Evolutionary conservation across 768 basidiomycete genomes (phyloP).

Genomic region (Clavulina sp.): DNA sequence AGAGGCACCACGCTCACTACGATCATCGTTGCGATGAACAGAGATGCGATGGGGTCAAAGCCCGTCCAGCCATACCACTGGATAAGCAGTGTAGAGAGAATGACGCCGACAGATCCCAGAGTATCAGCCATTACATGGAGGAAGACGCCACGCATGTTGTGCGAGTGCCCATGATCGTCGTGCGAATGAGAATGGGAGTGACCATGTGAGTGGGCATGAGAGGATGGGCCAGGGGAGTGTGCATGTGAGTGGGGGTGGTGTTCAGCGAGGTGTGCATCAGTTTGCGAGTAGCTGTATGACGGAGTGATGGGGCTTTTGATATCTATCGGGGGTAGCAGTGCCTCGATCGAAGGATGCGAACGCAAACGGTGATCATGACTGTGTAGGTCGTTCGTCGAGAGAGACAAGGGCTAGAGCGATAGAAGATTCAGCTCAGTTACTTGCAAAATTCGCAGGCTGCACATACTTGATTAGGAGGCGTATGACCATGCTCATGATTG

Average conservation of each 20-base stretch:
- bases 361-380: slow-evolving; percentile 14
- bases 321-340: background rate
- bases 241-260: slow-evolving; percentile 15
- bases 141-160: slow-evolving; percentile 94
- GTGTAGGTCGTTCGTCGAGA: too few relatives aligned
- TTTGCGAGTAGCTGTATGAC: slow-evolving; percentile 33
- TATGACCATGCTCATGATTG: too few relatives aligned
- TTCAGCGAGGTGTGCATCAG: slow-evolving; percentile 30
- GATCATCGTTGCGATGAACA: slow-evolving; percentile 91
- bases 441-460: too few relatives aligned
- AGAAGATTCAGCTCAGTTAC: too few relatives aligned
- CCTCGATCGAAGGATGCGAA: background rate
- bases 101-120: slow-evolving; percentile 92
- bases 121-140: slow-evolving; percentile 96
- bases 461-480: too few relatives aligned
- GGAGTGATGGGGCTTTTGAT: slow-evolving; percentile 38
- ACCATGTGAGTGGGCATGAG: too few relatives aligned
- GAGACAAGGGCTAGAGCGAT: too few relatives aligned
- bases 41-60: slow-evolving; percentile 92
- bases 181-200: slow-evolving; percentile 22
- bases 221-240: too few relatives aligned
- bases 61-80: slow-evolving; percentile 97
- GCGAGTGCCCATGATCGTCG: slow-evolving; percentile 60
- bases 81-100: slow-evolving; percentile 89
- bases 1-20: slow-evolving; percentile 91